Conservation (phyloP, 176 grass and related monocot species). For the Miscanthus lutarioriparius region DNA sequence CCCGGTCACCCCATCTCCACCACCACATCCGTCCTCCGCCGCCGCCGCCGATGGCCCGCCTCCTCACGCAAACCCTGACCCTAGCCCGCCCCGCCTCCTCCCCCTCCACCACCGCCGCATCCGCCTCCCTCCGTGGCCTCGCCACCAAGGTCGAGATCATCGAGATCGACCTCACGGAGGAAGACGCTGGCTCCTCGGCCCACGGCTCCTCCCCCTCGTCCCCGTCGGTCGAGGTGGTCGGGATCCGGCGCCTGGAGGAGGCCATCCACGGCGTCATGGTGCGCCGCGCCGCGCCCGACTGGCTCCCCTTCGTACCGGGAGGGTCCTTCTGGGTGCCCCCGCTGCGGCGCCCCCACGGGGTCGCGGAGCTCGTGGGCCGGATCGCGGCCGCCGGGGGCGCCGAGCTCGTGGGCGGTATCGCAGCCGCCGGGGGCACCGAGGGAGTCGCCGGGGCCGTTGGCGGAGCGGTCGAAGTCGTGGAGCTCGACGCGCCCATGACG, state of each 20-base stretch:
- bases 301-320: slow-evolving; percentile 91
- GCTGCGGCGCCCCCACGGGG: slow-evolving; percentile 49
- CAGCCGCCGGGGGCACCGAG: neutral
- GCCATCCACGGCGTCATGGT: slow-evolving; percentile 84
- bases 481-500: slow-evolving; percentile 48
- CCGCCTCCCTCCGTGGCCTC: slow-evolving; percentile 35
- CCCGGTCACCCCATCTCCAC: slow-evolving; percentile 6
- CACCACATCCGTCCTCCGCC: neutral
- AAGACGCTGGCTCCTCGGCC: slow-evolving; percentile 1
- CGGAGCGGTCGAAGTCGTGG: slow-evolving; percentile 12
- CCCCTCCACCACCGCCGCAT: neutral
- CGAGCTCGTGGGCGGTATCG: neutral
- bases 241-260: slow-evolving; percentile 78
- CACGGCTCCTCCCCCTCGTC: neutral
- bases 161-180: slow-evolving; percentile 70
- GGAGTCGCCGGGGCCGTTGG: neutral
- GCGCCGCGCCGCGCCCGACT: slow-evolving; percentile 77
- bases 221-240: slow-evolving; percentile 44
- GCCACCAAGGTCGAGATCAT: slow-evolving; percentile 68
- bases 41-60: slow-evolving; percentile 56
- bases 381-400: slow-evolving; percentile 31
- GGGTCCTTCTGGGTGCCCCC: slow-evolving; percentile 88
- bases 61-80: slow-evolving; percentile 67
- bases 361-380: slow-evolving; percentile 59
- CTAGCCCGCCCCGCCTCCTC: slow-evolving; percentile 27